Percentiles rank a stretch among this genome's conserved stretches.
Evolutionary conservation across 352 stramenopile genomes (phyloP).

Genomic region (Phytopythium boreale): DNA sequence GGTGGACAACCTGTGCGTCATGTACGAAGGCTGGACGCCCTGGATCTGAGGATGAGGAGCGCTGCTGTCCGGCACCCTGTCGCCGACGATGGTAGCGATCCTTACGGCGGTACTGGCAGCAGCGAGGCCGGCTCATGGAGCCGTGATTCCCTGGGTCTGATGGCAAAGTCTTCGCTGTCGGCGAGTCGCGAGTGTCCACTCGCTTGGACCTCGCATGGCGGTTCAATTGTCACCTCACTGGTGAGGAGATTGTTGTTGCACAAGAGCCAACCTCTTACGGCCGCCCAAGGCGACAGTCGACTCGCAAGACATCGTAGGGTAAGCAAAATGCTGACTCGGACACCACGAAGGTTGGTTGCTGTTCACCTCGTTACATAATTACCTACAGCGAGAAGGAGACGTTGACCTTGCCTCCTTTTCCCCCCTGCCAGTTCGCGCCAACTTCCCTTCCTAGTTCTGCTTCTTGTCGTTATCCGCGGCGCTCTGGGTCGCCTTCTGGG

Average conservation of each 20-base stretch:
- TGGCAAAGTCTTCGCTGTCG: too few species aligned
- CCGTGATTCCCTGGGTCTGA: too few species aligned
- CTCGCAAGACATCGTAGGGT: neutral
- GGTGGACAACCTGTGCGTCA: slow-evolving; percentile 80
- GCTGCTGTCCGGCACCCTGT: too few species aligned
- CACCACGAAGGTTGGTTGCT: neutral
- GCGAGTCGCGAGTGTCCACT: too few species aligned
- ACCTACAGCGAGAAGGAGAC: neutral
- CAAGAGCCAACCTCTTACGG: too few species aligned
- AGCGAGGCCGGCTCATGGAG: too few species aligned
- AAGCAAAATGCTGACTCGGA: neutral
- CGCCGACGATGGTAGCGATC: too few species aligned
- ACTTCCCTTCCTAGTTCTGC: slow-evolving; percentile 18
- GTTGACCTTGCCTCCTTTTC: neutral
- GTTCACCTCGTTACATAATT: neutral
- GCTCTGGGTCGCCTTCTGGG: slow-evolving; percentile 19
- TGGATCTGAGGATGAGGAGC: slow-evolving; percentile 60
- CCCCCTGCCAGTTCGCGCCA: neutral
- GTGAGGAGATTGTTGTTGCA: too few species aligned
- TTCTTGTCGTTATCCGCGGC: slow-evolving; percentile 23
- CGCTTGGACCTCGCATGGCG: too few species aligned
- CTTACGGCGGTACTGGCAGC: too few species aligned
- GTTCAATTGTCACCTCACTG: too few species aligned
- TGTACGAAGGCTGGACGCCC: slow-evolving; percentile 89
- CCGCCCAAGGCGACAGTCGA: neutral